Evolutionary conservation across 345 rosid species (phyloP).

Genomic region (Salix brachista): DNA sequence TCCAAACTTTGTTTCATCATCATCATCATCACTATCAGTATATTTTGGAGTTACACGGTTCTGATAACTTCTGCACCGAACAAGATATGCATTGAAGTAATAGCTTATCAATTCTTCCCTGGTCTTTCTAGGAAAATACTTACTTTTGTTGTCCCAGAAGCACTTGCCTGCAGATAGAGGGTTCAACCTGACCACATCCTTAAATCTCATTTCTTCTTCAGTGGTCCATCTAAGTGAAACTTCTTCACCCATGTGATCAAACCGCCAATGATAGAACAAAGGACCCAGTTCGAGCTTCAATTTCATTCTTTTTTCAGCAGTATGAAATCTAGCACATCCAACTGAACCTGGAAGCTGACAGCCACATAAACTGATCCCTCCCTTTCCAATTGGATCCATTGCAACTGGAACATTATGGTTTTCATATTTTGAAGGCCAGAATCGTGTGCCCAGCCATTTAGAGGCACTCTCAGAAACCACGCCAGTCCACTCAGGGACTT

Average conservation of each 20-base stretch:
- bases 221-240: conserved; percentile 29
- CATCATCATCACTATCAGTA: conserved; percentile 29
- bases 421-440: conserved; percentile 19
- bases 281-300: conserved; percentile 29
- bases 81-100: conserved; percentile 26
- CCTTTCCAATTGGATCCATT: conserved; percentile 19
- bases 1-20: conserved; percentile 24
- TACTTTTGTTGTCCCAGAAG: conserved; percentile 19
- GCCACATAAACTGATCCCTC: conserved; percentile 21
- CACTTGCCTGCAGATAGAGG: conserved; percentile 17
- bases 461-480: conserved; percentile 12
- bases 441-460: conserved; percentile 28
- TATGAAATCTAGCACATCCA: conserved; percentile 29
- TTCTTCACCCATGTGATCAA: conserved; percentile 30
- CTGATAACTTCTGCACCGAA: conserved; percentile 28
- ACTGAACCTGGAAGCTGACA: conserved; percentile 23
- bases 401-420: not conserved
- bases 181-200: conserved; percentile 23
- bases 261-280: conserved; percentile 21
- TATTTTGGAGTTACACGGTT: conserved; percentile 30
- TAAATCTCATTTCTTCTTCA: conserved; percentile 19
- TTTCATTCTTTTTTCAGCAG: conserved; percentile 28
- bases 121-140: conserved; percentile 19
- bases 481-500: conserved; percentile 30
- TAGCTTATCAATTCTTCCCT: conserved; percentile 28